Evolutionary conservation across 768 basidiomycete genomes (phyloP).

Genomic region (Mycena epipterygia): DNA sequence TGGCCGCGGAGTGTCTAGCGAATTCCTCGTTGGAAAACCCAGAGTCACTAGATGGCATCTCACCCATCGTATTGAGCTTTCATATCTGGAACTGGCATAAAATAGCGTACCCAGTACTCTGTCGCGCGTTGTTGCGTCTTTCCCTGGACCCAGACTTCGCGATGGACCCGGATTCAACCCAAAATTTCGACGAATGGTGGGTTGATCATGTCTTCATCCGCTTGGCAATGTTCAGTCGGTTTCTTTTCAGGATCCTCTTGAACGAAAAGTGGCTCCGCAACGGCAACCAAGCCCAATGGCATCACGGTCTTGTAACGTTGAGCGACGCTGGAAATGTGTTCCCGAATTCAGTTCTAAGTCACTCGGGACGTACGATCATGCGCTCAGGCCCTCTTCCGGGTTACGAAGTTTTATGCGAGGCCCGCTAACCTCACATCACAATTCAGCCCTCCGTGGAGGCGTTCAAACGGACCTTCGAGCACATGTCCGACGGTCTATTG

Average conservation of each 20-base stretch:
- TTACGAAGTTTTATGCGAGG: not conserved
- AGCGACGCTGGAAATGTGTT: not conserved
- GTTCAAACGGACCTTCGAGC: conserved; percentile 14
- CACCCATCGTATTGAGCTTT: not conserved
- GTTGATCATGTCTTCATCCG: not conserved
- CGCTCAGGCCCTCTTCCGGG: conserved; percentile 7
- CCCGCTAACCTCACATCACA: not conserved
- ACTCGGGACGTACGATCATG: not conserved
- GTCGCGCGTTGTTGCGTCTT: not conserved
- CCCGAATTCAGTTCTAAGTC: not conserved
- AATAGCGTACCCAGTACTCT: not conserved
- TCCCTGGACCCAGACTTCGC: not conserved
- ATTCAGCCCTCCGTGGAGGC: conserved; percentile 24
- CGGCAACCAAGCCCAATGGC: conserved; percentile 1
- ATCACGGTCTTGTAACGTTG: conserved; percentile 18
- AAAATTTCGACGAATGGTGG: conserved; percentile 17
- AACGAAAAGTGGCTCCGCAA: conserved; percentile 24
- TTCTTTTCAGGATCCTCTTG: conserved; percentile 12
- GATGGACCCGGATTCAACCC: not conserved
- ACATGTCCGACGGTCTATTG: conserved; percentile 20
- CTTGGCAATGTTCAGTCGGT: not conserved
- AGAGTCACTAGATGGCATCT: conserved; percentile 9
- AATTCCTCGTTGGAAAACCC: not conserved
- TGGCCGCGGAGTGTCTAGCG: conserved; percentile 2
- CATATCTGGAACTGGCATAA: conserved; percentile 16